A percentile compares a stretch with the other conserved stretches of the same genome.
These are phyloP conservation scores for Ampelocalamus luodianensis DNA, from an alignment of 176 grass and related monocot genomes.

Conservation along the genomic window DNA sequence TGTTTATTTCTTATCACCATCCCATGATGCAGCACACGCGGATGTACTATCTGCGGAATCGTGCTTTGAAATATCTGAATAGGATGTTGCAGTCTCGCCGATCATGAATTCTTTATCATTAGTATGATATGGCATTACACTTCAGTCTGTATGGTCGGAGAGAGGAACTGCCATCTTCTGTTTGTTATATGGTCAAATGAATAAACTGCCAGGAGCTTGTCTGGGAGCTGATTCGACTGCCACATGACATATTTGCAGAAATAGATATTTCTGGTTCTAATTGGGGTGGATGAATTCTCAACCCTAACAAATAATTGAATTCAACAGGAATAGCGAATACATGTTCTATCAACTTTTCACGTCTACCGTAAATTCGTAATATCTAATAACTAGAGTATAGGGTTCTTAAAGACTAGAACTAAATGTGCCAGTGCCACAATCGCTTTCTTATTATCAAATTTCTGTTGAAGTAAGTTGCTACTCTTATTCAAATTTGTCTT, in stretches of 20 bases:
- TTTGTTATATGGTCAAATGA: not conserved
- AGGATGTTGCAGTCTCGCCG: not conserved
- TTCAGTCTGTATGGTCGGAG: not conserved
- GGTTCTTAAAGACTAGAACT: slow-evolving; percentile 4
- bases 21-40: not conserved
- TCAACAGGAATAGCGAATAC: not conserved
- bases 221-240: not conserved
- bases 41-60: not conserved
- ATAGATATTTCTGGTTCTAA: not conserved
- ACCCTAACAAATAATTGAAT: slow-evolving; percentile 4
- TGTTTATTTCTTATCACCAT: not conserved
- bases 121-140: not conserved
- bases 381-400: slow-evolving; percentile 19
- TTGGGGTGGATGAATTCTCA: slow-evolving; percentile 7
- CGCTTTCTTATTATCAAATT: slow-evolving; percentile 18
- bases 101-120: not conserved
- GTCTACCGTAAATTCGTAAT: not conserved
- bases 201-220: not conserved
- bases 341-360: not conserved
- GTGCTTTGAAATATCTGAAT: not conserved
- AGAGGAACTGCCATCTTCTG: not conserved
- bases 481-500: not conserved
- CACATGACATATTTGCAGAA: not conserved
- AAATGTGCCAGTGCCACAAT: not conserved
- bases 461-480: not conserved